Evolutionary conservation across 208 protist genomes (phyloP).

Genomic region (Acanthamoeba polyphaga): DNA sequence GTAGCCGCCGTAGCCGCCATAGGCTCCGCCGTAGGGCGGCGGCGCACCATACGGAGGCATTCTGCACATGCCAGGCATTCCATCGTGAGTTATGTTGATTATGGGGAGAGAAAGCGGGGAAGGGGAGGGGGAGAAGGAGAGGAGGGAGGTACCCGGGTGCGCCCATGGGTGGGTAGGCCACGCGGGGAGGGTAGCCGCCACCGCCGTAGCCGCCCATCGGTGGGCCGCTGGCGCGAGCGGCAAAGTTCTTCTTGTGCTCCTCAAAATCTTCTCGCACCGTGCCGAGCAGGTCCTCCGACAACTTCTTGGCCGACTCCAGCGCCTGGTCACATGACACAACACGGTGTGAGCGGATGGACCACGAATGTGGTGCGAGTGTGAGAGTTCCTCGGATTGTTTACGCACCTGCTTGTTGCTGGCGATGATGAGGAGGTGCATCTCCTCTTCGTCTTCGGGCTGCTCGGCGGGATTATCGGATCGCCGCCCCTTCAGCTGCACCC

Average conservation of each 20-base stretch:
- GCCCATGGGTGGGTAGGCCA: background rate
- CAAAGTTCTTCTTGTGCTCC: conserved; percentile 37
- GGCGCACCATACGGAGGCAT: conserved; percentile 34
- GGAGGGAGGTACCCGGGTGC: background rate
- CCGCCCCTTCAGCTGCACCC: conserved; percentile 53
- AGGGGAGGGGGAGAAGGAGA: background rate
- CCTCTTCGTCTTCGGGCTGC: conserved; percentile 3
- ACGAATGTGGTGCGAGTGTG: no score
- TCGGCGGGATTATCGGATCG: background rate
- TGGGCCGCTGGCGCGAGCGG: background rate
- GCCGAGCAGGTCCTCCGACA: conserved; percentile 9
- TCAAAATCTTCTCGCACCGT: conserved; percentile 56
- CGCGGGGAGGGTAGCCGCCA: background rate
- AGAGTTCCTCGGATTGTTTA: no score
- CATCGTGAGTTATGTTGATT: background rate
- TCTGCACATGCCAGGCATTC: background rate
- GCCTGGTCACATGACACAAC: background rate
- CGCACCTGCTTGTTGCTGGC: conserved; percentile 30
- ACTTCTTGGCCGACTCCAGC: background rate
- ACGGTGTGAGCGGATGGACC: background rate
- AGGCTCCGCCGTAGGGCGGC: background rate
- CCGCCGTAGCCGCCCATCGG: background rate
- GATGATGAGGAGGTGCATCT: conserved; percentile 42
- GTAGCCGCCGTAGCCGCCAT: conserved; percentile 7
- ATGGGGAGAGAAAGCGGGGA: background rate